Conservation (phyloP, 2,329 filamentous ascomycete genomes). For the Aspergillus ochraceus region DNA sequence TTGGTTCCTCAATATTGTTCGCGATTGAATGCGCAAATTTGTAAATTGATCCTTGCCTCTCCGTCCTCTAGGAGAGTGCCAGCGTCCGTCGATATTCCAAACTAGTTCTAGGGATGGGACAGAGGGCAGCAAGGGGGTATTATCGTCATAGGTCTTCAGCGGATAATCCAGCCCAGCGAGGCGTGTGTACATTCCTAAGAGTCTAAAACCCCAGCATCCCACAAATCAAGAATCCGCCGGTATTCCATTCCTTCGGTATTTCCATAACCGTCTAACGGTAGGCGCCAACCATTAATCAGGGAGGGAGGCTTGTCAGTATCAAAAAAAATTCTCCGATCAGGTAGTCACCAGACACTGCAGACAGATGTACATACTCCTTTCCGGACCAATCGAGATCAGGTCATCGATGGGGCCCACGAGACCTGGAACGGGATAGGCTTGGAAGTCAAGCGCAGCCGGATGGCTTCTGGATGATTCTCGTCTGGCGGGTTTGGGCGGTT, state of each 20-base stretch:
- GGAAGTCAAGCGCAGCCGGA: background rate
- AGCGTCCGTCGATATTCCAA: background rate
- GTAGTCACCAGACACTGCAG: background rate
- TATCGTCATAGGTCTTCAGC: background rate
- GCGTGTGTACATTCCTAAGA: background rate
- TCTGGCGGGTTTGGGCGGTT: background rate
- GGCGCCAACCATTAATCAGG: background rate
- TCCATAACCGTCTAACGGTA: background rate
- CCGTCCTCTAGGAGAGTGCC: background rate
- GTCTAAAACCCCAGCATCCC: background rate
- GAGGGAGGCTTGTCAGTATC: background rate
- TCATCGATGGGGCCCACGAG: background rate
- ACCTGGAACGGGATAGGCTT: background rate
- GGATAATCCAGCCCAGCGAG: background rate
- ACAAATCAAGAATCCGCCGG: background rate
- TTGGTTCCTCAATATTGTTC: background rate
- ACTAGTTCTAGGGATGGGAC: slow-evolving; percentile 1
- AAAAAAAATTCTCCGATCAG: background rate
- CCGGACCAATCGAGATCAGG: background rate
- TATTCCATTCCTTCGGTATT: background rate
- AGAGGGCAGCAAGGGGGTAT: background rate
- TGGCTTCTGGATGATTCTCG: background rate
- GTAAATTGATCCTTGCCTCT: background rate
- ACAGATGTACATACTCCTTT: background rate
- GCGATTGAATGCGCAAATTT: background rate